Base-by-base conservation (phyloP, 139 green algal genomes). In the Haematococcus sp. region DNA sequence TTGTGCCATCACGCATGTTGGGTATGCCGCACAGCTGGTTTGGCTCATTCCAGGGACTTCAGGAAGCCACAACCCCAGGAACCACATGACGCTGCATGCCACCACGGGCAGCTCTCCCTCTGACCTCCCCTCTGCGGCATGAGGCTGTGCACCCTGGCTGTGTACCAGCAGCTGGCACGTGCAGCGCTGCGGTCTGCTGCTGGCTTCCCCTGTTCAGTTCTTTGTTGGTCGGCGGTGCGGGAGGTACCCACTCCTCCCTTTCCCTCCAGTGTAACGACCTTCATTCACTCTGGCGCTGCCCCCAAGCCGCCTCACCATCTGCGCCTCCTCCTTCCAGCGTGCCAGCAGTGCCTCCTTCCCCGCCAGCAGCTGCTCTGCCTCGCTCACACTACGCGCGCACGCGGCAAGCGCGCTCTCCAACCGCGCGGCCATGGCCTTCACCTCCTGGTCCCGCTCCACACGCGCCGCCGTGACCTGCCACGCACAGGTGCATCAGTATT, bases 281-380 rank as follows among this genome's bases (percentile, higher is more conserved):
- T n/a, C n/a, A n/a, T n/a, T n/a, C n/a, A n/a, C n/a, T n/a, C n/a
- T n/a, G n/a, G n/a, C n/a, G n/a, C n/a, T n/a, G n/a, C n/a, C n/a
- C n/a, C n/a, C n/a, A n/a, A n/a, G n/a, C n/a, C n/a, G n/a, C n/a
- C n/a, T 74, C 56, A 88, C 79, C 79, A 70, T 71, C 35, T 84
- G 72, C 23, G 83, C 79, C 56, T 88, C 83, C 71, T 86, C 76
- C 49, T 77, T 80, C 78, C 80, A 89, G 0, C 65, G 52, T 1
- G 75, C 73, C 60, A 89, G 73, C 73, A 89, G 59, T 22, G 61
- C 68, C 64, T 89, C 77, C 69, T 86, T 85, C 28, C 34, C 63
- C 20, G 63, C 68, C 32, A 89, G 54, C 68, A 86, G 68, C 28
- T 74, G 68, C 68, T 86, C 84, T 35, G 80, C 80, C 72, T 89